Evolutionary conservation across 2,329 filamentous ascomycete species (phyloP).

Genomic region (Cladophialophora carrionii): DNA sequence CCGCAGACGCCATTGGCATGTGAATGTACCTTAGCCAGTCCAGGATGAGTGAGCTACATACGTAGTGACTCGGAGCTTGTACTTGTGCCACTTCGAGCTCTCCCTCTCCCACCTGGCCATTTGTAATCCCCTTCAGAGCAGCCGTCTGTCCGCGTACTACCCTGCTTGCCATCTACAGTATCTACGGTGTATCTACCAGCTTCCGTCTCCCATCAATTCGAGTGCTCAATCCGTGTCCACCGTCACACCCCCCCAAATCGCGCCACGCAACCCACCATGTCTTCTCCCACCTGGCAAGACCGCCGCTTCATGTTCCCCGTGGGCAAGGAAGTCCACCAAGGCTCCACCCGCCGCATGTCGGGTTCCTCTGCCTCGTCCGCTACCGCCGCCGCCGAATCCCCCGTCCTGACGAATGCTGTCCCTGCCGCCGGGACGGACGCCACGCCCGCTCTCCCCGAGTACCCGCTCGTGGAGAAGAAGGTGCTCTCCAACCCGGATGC

Average conservation of each 20-base stretch:
- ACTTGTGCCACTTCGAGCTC: background rate
- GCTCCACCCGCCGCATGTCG: constrained; percentile 21
- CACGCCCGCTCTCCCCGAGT: constrained; percentile 16
- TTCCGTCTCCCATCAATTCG: background rate
- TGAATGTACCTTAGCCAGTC: background rate
- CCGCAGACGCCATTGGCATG: background rate
- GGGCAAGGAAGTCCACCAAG: constrained; percentile 31
- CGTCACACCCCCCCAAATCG: background rate
- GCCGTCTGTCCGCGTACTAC: background rate
- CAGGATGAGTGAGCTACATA: background rate
- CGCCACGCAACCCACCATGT: background rate
- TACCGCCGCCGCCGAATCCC: constrained; percentile 4
- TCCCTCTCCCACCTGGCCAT: background rate
- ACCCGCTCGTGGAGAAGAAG: constrained; percentile 12
- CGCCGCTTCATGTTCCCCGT: constrained; percentile 36
- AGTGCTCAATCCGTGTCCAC: background rate
- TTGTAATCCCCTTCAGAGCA: background rate
- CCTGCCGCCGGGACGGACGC: constrained; percentile 9
- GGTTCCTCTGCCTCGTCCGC: constrained; percentile 15
- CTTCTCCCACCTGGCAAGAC: constrained; percentile 32
- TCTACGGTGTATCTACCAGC: background rate
- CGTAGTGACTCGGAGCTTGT: background rate
- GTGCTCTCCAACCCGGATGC: constrained; percentile 21
- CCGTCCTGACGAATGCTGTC: constrained; percentile 6
- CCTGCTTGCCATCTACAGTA: background rate